Conservation (phyloP, 1,284 basidiomycete species). For the Irpex sp. region DNA sequence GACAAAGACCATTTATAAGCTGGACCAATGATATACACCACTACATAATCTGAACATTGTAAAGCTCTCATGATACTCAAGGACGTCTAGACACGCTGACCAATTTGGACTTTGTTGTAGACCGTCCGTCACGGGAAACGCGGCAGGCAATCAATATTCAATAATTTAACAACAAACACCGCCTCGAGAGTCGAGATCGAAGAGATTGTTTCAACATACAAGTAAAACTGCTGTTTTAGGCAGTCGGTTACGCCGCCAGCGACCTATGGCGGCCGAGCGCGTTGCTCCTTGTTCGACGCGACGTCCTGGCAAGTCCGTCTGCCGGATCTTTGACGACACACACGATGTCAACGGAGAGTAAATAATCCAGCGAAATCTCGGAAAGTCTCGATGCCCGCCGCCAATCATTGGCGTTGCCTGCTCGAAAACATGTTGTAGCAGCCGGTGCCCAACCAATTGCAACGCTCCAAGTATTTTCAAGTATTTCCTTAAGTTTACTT, state of each 20-base stretch:
- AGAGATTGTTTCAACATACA: background rate
- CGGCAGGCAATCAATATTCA: too few species aligned
- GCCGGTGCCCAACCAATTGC: too few species aligned
- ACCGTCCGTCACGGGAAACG: too few species aligned
- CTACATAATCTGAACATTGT: too few species aligned
- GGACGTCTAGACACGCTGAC: background rate
- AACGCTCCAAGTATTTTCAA: too few species aligned
- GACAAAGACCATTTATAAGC: too few species aligned
- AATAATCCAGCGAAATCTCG: background rate
- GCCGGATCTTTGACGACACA: background rate
- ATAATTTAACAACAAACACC: too few species aligned
- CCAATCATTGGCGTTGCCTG: background rate
- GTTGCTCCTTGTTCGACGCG: background rate
- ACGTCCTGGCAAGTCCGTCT: background rate
- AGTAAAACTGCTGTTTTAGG: background rate
- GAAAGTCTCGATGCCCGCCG: background rate
- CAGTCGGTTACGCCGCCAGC: background rate
- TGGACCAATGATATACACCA: too few species aligned
- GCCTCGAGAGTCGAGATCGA: too few species aligned
- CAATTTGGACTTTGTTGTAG: background rate
- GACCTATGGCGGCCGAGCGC: background rate
- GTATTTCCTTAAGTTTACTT: too few species aligned
- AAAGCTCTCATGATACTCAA: background rate
- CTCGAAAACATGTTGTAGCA: too few species aligned
- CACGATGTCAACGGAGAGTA: background rate